Percentiles rank a stretch among this genome's conserved stretches.
These are phyloP conservation scores for Barnettozyma wickerhamii DNA, from an alignment of 805 yeast species.

Conservation along the genomic window DNA sequence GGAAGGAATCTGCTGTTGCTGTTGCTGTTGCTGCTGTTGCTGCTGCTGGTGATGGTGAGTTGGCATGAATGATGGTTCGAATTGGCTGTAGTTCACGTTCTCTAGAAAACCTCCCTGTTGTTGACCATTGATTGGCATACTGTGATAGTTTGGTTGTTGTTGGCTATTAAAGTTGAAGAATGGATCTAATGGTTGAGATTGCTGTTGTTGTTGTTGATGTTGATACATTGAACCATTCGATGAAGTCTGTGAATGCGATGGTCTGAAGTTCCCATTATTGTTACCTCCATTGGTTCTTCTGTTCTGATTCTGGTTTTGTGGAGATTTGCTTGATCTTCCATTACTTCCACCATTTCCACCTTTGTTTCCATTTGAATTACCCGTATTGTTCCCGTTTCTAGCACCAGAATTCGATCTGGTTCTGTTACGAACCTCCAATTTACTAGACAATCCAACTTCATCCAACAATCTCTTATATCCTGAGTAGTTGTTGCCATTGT, in stretches of 20 bases:
- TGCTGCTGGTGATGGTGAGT: not conserved
- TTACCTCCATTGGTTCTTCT: constrained; percentile 11
- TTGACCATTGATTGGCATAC: not conserved
- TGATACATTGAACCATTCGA: not conserved
- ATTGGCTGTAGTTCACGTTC: too few relatives aligned
- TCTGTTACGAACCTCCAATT: constrained; percentile 17
- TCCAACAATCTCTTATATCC: constrained; percentile 85
- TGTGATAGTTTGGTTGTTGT: not conserved
- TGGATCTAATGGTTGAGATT: constrained; percentile 1
- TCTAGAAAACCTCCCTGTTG: constrained; percentile 8
- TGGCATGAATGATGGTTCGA: too few relatives aligned
- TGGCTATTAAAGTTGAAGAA: not conserved
- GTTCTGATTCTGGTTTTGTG: constrained; percentile 12
- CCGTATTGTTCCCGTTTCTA: constrained; percentile 4
- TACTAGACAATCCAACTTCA: constrained; percentile 67
- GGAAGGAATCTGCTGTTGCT: not conserved
- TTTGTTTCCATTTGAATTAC: constrained; percentile 1
- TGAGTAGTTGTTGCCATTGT: constrained; percentile 40
- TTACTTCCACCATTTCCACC: constrained; percentile 3
- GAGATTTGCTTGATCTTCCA: constrained; percentile 18
- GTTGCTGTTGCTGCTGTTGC: constrained; percentile 1
- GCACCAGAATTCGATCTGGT: constrained; percentile 24
- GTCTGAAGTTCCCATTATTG: constrained; percentile 7
- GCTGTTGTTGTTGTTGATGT: not conserved
- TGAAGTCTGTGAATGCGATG: not conserved